These are phyloP conservation scores for Kazachstania psychrophila DNA, from an alignment of 805 yeast genomes.

Conservation along the genomic window DNA sequence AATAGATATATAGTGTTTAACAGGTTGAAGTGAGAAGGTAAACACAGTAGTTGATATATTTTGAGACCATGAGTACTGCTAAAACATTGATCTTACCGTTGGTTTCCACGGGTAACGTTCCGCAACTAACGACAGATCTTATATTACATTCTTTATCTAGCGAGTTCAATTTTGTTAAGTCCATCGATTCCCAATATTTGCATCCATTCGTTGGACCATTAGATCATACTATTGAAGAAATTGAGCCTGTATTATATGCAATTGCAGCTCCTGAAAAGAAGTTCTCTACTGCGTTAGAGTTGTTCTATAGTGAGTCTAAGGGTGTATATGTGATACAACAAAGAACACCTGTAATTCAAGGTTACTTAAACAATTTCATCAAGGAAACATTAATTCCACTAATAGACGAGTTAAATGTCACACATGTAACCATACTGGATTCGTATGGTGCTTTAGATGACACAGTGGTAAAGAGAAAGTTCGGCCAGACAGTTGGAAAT, in stretches of 20 bases:
- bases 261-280: slow-evolving; percentile 9
- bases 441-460: slow-evolving; percentile 54
- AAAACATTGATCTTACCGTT: slow-evolving; percentile 51
- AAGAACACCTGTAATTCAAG: slow-evolving; percentile 75
- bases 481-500: slow-evolving; percentile 1
- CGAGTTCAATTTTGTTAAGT: slow-evolving; percentile 41
- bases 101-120: slow-evolving; percentile 81
- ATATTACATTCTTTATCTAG: slow-evolving; percentile 40
- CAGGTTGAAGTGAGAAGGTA: no score
- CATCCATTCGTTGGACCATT: slow-evolving; percentile 81
- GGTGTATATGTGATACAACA: slow-evolving; percentile 62
- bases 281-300: slow-evolving; percentile 58
- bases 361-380: slow-evolving; percentile 43
- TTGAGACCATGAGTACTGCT: no score
- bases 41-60: no score
- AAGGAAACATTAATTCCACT: slow-evolving; percentile 43
- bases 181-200: slow-evolving; percentile 50
- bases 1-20: no score
- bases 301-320: slow-evolving; percentile 37
- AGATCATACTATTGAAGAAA: slow-evolving; percentile 36
- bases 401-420: slow-evolving; percentile 34
- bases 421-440: slow-evolving; percentile 48
- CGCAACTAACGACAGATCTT: slow-evolving; percentile 73
- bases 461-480: slow-evolving; percentile 1
- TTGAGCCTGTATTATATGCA: slow-evolving; percentile 10